A percentile compares a stretch with the other conserved stretches of the same genome.
Evolutionary conservation across 106 monocot genomes (phyloP).

Genomic region (Xerophyta viscosa): DNA sequence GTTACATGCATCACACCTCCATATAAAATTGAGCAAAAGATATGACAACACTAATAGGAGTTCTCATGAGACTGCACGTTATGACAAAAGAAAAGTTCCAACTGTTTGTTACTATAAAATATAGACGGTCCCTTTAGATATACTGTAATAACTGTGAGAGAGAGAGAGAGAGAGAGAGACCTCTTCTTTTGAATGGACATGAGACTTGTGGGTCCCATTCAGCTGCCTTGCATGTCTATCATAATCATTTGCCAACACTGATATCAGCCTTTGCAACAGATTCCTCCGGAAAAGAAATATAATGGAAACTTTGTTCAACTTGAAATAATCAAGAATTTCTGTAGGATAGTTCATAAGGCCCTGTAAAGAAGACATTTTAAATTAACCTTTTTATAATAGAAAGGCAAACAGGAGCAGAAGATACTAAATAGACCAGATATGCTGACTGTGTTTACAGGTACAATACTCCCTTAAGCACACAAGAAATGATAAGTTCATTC

Average conservation of each 20-base stretch:
- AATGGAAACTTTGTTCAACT: slow-evolving; percentile 34
- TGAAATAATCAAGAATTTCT: slow-evolving; percentile 40
- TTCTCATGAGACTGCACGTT: too few species aligned
- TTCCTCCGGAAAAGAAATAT: slow-evolving; percentile 57
- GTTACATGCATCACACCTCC: too few species aligned
- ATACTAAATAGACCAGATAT: background rate
- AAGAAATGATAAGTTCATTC: too few species aligned
- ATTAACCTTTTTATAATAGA: background rate
- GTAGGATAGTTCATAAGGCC: slow-evolving; percentile 27
- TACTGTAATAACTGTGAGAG: background rate
- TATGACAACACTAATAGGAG: too few species aligned
- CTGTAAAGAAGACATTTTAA: slow-evolving; percentile 16
- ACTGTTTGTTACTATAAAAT: too few species aligned
- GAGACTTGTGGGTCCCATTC: slow-evolving; percentile 61
- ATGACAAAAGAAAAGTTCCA: too few species aligned
- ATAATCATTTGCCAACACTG: slow-evolving; percentile 51
- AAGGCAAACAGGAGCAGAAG: background rate
- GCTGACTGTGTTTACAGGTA: too few species aligned
- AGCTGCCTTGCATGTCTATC: slow-evolving; percentile 55
- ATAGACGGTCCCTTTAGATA: background rate
- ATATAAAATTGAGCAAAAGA: too few species aligned
- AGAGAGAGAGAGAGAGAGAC: slow-evolving; percentile 9
- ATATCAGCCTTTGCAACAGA: slow-evolving; percentile 40
- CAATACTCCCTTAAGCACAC: too few species aligned
- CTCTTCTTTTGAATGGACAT: slow-evolving; percentile 34